A percentile compares a stretch with the other conserved stretches of the same genome.
Evolutionary conservation across 495 filamentous ascomycete genomes (phyloP).

Genomic region (Parathielavia hyrcaniae): DNA sequence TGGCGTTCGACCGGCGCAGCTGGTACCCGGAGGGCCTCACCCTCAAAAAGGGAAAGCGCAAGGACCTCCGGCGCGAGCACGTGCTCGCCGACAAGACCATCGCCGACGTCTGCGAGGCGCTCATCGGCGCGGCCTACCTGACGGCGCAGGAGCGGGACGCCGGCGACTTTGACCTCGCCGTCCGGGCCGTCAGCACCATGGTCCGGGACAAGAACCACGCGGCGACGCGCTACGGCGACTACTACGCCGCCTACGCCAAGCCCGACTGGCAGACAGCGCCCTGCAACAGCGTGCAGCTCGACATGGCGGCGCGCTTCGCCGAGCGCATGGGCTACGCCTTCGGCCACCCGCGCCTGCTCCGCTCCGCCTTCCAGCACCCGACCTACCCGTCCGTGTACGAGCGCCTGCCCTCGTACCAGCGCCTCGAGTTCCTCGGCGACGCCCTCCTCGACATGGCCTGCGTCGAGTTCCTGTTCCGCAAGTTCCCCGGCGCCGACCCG

Average conservation of each 20-base stretch:
- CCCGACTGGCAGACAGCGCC: constrained; percentile 63
- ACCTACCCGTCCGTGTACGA: constrained; percentile 66
- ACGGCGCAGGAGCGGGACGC: constrained; percentile 40
- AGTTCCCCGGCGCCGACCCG: constrained; percentile 72
- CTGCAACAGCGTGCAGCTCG: constrained; percentile 54
- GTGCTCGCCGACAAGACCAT: constrained; percentile 79
- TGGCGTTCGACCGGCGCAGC: constrained; percentile 66
- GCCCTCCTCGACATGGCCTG: constrained; percentile 82
- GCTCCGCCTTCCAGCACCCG: constrained; percentile 84
- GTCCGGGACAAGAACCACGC: constrained; percentile 63
- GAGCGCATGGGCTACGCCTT: constrained; percentile 73
- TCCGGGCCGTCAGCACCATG: constrained; percentile 72
- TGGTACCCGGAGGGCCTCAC: constrained; percentile 79
- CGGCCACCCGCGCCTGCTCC: constrained; percentile 65
- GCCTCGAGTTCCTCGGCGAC: constrained; percentile 91
- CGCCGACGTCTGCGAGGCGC: constrained; percentile 93
- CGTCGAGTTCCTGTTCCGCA: constrained; percentile 71
- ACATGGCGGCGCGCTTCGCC: constrained; percentile 61
- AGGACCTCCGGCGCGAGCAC: constrained; percentile 46
- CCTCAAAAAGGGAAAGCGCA: constrained; percentile 47
- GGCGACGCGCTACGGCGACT: constrained; percentile 63
- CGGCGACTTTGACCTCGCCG: constrained; percentile 66
- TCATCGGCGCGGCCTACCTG: constrained; percentile 85
- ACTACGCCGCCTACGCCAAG: constrained; percentile 60
- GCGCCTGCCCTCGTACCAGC: constrained; percentile 79